Percentiles rank a stretch among this genome's conserved stretches.
Evolutionary conservation across 805 yeast genomes (phyloP).

Genomic region (Suhomyces sp.): DNA sequence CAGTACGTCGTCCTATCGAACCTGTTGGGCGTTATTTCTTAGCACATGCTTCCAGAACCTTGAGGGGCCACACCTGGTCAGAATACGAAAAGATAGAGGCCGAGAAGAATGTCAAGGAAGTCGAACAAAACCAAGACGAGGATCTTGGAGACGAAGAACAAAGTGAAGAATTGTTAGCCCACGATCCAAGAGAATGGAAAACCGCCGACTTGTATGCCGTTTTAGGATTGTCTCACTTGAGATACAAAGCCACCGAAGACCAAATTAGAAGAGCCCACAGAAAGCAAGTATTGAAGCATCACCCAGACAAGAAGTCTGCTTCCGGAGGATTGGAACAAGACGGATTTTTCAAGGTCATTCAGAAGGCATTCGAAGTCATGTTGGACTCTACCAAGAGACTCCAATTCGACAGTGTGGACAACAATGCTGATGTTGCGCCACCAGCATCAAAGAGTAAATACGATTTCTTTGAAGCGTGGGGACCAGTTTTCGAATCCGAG

Average conservation of each 20-base stretch:
- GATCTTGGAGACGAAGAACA: slow-evolving; percentile 76
- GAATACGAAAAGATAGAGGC: slow-evolving; percentile 94
- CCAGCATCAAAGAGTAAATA: slow-evolving; percentile 65
- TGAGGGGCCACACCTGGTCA: slow-evolving; percentile 98
- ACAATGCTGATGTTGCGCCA: slow-evolving; percentile 77
- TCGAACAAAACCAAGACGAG: slow-evolving; percentile 61
- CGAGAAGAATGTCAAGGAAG: slow-evolving; percentile 71
- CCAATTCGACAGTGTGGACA: slow-evolving; percentile 95
- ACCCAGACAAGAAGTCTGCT: slow-evolving; percentile 97
- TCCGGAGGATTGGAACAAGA: slow-evolving; percentile 86
- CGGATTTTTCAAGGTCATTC: slow-evolving; percentile 96
- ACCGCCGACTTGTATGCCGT: slow-evolving; percentile 94
- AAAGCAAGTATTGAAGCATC: slow-evolving; percentile 93
- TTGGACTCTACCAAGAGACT: slow-evolving; percentile 82
- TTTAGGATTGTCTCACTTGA: slow-evolving; percentile 85
- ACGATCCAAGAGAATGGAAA: slow-evolving; percentile 99
- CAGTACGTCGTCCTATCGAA: slow-evolving; percentile 80
- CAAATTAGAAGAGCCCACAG: slow-evolving; percentile 97
- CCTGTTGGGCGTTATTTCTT: slow-evolving; percentile 95
- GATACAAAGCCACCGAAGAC: slow-evolving; percentile 87
- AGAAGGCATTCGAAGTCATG: slow-evolving; percentile 90
- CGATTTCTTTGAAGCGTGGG: slow-evolving; percentile 91
- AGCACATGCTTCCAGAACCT: slow-evolving; percentile 93
- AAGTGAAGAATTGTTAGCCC: slow-evolving; percentile 64
- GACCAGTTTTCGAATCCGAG: slow-evolving; percentile 86